A percentile compares a stretch with the other conserved stretches of the same genome.
phyloP scores from a whole-genome alignment of 2,329 filamentous ascomycete species.

The Diaporthe citrichinensis region DNA sequence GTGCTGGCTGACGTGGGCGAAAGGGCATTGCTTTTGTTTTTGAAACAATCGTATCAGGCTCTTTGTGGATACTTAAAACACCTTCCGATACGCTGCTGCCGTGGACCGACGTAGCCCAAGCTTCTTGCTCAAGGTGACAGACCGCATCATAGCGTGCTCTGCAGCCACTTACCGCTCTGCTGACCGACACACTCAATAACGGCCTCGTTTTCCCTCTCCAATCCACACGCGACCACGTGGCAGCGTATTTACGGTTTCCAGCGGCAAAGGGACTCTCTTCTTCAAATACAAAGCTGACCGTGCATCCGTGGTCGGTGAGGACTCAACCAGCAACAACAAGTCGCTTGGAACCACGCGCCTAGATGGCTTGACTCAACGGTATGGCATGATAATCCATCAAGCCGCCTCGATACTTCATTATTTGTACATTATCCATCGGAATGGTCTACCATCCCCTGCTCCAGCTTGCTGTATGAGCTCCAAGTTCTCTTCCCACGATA shows the following conservation, averaged over 20 bases:
- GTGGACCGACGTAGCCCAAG: background rate
- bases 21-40: constrained; percentile 13
- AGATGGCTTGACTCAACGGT: constrained; percentile 12
- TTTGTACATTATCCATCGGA: background rate
- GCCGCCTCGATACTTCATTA: background rate
- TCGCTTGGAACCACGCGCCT: background rate
- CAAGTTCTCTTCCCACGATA: background rate
- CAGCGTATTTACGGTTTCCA: background rate
- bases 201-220: background rate
- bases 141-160: constrained; percentile 12
- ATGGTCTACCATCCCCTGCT: background rate
- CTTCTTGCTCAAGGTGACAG: background rate
- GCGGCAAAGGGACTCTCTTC: background rate
- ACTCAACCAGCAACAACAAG: background rate
- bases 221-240: constrained; percentile 30
- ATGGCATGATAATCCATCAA: constrained; percentile 20
- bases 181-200: constrained; percentile 1
- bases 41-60: constrained; percentile 23
- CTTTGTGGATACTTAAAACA: constrained; percentile 28
- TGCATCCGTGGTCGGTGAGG: constrained; percentile 2
- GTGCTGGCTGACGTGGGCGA: constrained; percentile 17
- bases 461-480: constrained; percentile 28
- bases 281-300: constrained; percentile 1
- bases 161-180: constrained; percentile 30
- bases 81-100: constrained; percentile 28